Evolutionary conservation across 108 stramenopile species (phyloP), one percentile per base, ranked within the genome.

Genomic region (Conticribra weissflogii): DNA sequence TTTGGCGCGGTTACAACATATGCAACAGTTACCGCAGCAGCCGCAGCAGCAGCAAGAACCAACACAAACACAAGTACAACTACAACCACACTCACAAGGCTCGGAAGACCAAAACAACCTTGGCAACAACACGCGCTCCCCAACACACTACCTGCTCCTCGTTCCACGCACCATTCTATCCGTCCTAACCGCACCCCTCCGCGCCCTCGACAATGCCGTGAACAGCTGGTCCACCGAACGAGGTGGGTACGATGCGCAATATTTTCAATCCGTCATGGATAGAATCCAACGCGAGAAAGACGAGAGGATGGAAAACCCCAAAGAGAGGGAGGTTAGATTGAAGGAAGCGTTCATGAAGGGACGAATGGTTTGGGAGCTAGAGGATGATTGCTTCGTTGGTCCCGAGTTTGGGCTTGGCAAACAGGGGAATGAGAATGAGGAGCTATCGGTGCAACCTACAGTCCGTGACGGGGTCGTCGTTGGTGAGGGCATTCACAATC

Each of bases 271-370:
- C 8, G 36, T 47, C n/a, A 16, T 62, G 46, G 44, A 47, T 28
- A 19, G 60, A 3, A 25, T 44, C 25, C 45, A 57, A 30, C 30
- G 18, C 1, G 56, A 57, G 12, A 21, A 45, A 25, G 60, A 62
- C 12, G 60, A 44, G 44, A 24, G 45, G 45, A 62, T 17, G 28
- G 60, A 62, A 47, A 46, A 46, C 16, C 60, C 60, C 12, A 27
- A 47, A 15, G 60, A 62, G 21, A 62, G 60, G 41, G 60, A 5
- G 22, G 27, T 21, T 3, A 21, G 60, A 23, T 47, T 62, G 45
- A 29, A 47, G 27, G 60, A 47, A 23, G 60, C 60, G 41, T 62
- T 62, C 28, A 34, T 24, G 60, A 62, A 47, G 60, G 23, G 19
- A 3, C 2, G 14, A 7, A 47, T 34, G 12, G 60, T 62, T 25